These are phyloP conservation scores for Sporothrix euskadiensis DNA, from an alignment of 2,329 filamentous ascomycete genomes.

Conservation along the genomic window DNA sequence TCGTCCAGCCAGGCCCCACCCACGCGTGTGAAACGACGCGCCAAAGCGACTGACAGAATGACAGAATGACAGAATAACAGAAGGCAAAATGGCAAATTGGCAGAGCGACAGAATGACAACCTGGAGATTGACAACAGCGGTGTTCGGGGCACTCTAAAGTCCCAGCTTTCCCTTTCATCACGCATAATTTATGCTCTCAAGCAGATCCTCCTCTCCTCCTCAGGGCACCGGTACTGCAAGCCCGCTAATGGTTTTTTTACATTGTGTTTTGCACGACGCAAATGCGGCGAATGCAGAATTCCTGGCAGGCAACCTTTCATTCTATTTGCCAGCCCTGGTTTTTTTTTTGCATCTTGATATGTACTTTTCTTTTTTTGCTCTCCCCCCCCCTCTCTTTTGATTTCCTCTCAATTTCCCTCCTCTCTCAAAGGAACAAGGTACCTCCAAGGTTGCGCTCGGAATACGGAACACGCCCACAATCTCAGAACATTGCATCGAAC, in stretches of 20 bases:
- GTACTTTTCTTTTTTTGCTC: not conserved
- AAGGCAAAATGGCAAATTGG: too few species aligned
- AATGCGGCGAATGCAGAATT: not conserved
- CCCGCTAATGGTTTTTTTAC: not conserved
- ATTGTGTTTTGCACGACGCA: not conserved
- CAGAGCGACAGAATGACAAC: not conserved
- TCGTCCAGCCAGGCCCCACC: conserved; percentile 4
- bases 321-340: not conserved
- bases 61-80: not conserved
- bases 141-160: not conserved
- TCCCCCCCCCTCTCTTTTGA: not conserved
- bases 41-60: not conserved
- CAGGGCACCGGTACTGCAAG: not conserved
- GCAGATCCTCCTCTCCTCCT: not conserved
- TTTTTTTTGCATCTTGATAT: too few species aligned
- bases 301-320: not conserved
- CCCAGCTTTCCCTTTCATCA: not conserved
- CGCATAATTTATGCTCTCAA: conserved; percentile 10
- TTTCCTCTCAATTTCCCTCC: not conserved
- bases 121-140: not conserved
- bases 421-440: not conserved
- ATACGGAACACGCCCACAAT: conserved; percentile 20
- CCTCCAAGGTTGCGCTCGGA: conserved; percentile 14
- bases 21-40: conserved; percentile 7
- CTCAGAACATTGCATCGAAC: conserved; percentile 5